Percentiles rank a stretch among this genome's conserved stretches.
phyloP scores from a whole-genome alignment of 1,284 basidiomycete genomes.

The Rhodotorula glutinis region DNA sequence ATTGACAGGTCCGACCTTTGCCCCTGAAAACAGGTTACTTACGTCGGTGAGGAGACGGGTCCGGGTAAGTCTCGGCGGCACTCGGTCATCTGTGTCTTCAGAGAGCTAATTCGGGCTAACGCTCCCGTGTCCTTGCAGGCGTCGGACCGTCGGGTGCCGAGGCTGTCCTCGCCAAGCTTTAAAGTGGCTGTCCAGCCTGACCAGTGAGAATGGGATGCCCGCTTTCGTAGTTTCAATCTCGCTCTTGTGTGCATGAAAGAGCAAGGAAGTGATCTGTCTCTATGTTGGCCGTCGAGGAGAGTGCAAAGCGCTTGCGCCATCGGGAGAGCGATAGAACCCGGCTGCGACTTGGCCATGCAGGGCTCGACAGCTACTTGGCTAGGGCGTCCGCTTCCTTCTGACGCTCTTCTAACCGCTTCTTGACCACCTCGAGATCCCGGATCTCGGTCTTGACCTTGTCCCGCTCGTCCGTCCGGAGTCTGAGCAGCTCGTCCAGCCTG shows the following conservation, averaged over 20 bases:
- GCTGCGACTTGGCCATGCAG: no score
- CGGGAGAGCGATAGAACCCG: no score
- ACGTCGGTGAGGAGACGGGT: conserved; percentile 55
- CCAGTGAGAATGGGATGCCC: neutral
- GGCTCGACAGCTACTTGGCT: neutral
- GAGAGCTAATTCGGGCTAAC: neutral
- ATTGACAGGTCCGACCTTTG: conserved; percentile 10
- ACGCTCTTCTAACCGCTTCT: conserved; percentile 3
- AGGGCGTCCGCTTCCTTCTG: neutral
- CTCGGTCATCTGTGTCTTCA: neutral
- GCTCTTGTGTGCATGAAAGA: no score
- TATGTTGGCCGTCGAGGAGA: no score
- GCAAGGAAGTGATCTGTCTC: no score
- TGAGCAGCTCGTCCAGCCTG: conserved; percentile 9
- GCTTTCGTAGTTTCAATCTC: no score
- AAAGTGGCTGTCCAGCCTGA: conserved; percentile 3
- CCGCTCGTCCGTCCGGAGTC: conserved; percentile 10
- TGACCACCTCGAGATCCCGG: conserved; percentile 2
- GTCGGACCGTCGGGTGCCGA: conserved; percentile 66
- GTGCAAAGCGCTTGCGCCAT: no score
- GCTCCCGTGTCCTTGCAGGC: neutral
- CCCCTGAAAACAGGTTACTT: conserved; percentile 53
- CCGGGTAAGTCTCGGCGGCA: conserved; percentile 37
- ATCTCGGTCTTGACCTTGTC: conserved; percentile 17
- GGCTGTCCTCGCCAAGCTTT: conserved; percentile 60